Evolutionary conservation across 2,329 filamentous ascomycete species (phyloP).

Genomic region (Fusarium humuli): DNA sequence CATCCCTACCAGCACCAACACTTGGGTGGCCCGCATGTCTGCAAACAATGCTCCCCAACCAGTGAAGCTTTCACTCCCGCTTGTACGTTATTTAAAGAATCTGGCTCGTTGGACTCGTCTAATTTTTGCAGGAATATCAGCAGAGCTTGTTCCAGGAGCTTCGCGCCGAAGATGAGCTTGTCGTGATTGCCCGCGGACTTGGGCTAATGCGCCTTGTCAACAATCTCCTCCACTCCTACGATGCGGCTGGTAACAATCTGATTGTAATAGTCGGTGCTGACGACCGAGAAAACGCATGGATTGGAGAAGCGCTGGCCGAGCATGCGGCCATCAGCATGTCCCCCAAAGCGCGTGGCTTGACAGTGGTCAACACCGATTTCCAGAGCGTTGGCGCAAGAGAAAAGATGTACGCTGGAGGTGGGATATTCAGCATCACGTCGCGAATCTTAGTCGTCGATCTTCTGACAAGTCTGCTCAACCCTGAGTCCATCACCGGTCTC

Average conservation of each 20-base stretch:
- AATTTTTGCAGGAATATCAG: slow-evolving; percentile 78
- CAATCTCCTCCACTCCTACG: slow-evolving; percentile 97
- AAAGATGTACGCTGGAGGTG: slow-evolving; percentile 90
- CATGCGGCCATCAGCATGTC: slow-evolving; percentile 91
- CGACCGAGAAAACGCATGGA: slow-evolving; percentile 95
- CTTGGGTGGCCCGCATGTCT: slow-evolving; percentile 59
- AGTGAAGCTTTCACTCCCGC: slow-evolving; percentile 83
- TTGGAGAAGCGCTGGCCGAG: slow-evolving; percentile 94
- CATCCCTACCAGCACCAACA: slow-evolving; percentile 25
- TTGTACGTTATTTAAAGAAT: slow-evolving; percentile 44
- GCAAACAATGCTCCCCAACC: slow-evolving; percentile 69
- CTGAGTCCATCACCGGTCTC: slow-evolving; percentile 87
- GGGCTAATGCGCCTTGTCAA: slow-evolving; percentile 91
- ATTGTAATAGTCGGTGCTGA: slow-evolving; percentile 90
- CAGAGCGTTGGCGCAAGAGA: slow-evolving; percentile 88
- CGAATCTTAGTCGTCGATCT: slow-evolving; percentile 95
- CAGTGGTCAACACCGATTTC: slow-evolving; percentile 92
- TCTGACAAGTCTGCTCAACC: slow-evolving; percentile 82
- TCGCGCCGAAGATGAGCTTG: slow-evolving; percentile 90
- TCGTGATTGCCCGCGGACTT: slow-evolving; percentile 90
- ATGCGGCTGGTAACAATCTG: slow-evolving; percentile 93
- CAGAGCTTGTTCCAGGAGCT: slow-evolving; percentile 94
- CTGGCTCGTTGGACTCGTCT: slow-evolving; percentile 9
- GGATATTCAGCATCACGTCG: slow-evolving; percentile 95
- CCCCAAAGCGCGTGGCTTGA: slow-evolving; percentile 84